phyloP scores from a whole-genome alignment of 2,329 filamentous ascomycete species.

The Aureobasidium lini region DNA sequence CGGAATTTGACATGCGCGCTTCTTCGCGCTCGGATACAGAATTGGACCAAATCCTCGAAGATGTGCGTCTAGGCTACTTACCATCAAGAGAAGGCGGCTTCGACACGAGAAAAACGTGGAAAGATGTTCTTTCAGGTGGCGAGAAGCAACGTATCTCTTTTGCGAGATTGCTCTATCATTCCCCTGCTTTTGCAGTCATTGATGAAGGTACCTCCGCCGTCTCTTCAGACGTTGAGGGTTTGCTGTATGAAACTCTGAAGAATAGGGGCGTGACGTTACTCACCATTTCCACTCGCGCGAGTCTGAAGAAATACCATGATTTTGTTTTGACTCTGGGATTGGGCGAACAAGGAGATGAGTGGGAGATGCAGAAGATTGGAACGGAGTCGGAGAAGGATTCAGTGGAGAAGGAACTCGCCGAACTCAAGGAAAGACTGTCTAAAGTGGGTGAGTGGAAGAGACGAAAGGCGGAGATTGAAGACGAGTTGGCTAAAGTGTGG shows the following conservation, averaged over 20 bases:
- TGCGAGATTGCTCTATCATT: conserved; percentile 84
- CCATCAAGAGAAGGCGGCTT: conserved; percentile 89
- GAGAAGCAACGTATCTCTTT: conserved; percentile 96
- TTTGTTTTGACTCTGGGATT: conserved; percentile 81
- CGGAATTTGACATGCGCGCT: conserved; percentile 85
- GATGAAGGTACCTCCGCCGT: conserved; percentile 95
- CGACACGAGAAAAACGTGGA: conserved; percentile 97
- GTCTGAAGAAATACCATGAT: conserved; percentile 90
- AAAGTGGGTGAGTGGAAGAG: conserved; percentile 80
- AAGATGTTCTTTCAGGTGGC: conserved; percentile 91
- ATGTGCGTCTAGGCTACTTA: conserved; percentile 79
- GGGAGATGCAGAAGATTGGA: conserved; percentile 90
- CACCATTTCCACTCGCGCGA: conserved; percentile 89
- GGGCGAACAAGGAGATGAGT: conserved; percentile 74
- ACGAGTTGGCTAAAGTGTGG: conserved; percentile 63
- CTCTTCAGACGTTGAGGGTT: conserved; percentile 84
- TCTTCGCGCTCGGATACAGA: conserved; percentile 71
- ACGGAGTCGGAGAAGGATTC: conserved; percentile 88
- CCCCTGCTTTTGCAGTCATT: conserved; percentile 87
- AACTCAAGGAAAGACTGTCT: conserved; percentile 69
- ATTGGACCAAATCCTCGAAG: conserved; percentile 69
- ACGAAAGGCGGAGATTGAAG: conserved; percentile 72
- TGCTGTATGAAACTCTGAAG: conserved; percentile 90
- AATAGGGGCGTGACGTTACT: conserved; percentile 90
- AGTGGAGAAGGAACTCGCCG: conserved; percentile 82